Conservation (phyloP, 345 rosid genomes). For the Gossypium mustelinum region DNA sequence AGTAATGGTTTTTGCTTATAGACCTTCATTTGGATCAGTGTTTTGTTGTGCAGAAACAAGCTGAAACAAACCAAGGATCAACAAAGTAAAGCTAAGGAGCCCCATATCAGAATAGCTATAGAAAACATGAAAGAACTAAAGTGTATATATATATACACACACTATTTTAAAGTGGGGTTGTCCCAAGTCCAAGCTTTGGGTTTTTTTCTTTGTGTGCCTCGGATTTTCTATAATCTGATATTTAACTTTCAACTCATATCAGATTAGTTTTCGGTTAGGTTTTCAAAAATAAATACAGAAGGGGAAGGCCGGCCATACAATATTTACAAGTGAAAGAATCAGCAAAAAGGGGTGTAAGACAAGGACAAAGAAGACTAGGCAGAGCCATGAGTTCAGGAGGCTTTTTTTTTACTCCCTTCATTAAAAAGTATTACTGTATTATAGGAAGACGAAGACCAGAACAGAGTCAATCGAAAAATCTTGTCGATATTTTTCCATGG, state of each 20-base stretch:
- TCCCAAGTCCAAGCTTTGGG: too few species aligned
- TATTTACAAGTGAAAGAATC: neutral
- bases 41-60: conserved; percentile 37
- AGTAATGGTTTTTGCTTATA: neutral
- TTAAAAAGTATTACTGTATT: neutral
- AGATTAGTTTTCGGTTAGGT: neutral
- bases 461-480: neutral
- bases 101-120: conserved; percentile 27
- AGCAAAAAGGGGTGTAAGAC: neutral
- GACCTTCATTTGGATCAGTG: conserved; percentile 49
- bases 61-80: conserved; percentile 27
- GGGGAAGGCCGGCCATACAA: conserved; percentile 6
- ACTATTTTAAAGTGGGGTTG: neutral
- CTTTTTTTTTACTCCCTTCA: neutral
- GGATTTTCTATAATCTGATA: neutral
- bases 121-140: neutral
- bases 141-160: neutral
- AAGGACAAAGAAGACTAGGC: conserved; percentile 7
- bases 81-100: conserved; percentile 20
- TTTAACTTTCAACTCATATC: neutral
- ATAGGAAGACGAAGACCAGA: neutral
- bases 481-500: neutral
- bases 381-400: neutral
- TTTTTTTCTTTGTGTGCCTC: neutral
- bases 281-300: neutral